Percentiles rank a stretch among this genome's conserved stretches.
Conservation (phyloP, 2,329 filamentous ascomycete genomes). For the Kalmusia sp. region DNA sequence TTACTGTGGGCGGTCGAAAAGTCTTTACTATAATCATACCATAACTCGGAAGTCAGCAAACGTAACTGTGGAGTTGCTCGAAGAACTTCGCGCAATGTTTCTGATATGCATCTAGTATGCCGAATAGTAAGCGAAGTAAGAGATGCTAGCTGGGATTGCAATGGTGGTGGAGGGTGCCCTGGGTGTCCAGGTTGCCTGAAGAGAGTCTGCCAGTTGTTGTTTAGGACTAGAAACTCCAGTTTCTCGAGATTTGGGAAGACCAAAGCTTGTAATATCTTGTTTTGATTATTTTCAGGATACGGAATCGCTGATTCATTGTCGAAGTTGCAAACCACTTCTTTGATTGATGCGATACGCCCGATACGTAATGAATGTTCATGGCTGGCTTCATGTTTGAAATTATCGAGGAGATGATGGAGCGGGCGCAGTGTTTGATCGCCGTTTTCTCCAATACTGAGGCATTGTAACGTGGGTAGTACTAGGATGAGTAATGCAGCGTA, state of each 20-base stretch:
- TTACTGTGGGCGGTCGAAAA: too few species aligned
- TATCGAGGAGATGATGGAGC: constrained; percentile 22
- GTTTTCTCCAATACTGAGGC: constrained; percentile 26
- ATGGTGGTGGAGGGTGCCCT: too few species aligned
- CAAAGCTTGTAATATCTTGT: constrained; percentile 20
- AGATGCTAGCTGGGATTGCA: constrained; percentile 14
- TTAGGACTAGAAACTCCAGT: constrained; percentile 14
- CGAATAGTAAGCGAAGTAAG: constrained; percentile 31
- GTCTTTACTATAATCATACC: constrained; percentile 20
- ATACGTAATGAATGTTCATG: constrained; percentile 16
- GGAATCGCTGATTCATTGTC: constrained; percentile 21
- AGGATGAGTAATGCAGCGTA: constrained; percentile 32
- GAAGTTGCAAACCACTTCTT: constrained; percentile 26
- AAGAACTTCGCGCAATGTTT: constrained; percentile 16
- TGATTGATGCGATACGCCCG: constrained; percentile 25
- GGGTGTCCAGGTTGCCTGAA: too few species aligned
- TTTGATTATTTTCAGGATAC: constrained; percentile 10
- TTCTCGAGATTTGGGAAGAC: constrained; percentile 20
- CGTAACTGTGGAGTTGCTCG: constrained; percentile 24
- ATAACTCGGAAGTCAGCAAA: constrained; percentile 33
- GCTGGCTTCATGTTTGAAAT: constrained; percentile 13
- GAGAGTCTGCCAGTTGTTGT: too few species aligned
- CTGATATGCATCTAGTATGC: constrained; percentile 17
- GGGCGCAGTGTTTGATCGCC: constrained; percentile 26
- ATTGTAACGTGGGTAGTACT: constrained; percentile 24